A percentile compares a stretch with the other conserved stretches of the same genome.
Conservation (phyloP, 768 basidiomycete genomes). For the Serendipita sp. region DNA sequence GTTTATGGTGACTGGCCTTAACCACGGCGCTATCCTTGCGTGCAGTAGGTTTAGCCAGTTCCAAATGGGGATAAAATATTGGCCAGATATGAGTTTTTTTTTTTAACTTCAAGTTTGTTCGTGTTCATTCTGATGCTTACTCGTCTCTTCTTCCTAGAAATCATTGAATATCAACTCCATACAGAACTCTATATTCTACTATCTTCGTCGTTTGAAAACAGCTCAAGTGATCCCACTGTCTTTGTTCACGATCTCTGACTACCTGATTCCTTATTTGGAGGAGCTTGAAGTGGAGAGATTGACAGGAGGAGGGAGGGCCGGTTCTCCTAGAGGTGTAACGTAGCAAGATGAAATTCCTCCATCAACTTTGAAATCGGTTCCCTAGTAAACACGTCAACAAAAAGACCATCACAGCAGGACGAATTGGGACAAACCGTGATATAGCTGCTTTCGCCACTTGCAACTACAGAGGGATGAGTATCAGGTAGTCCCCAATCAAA, state of each 20-base stretch:
- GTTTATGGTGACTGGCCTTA: not conserved
- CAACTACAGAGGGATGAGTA: constrained; percentile 31
- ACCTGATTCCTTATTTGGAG: too few species aligned
- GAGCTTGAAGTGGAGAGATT: constrained; percentile 27
- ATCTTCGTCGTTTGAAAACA: not conserved
- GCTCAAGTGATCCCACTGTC: not conserved
- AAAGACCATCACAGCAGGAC: constrained; percentile 7
- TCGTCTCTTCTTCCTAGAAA: not conserved
- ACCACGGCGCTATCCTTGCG: not conserved
- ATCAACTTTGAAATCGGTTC: constrained; percentile 89
- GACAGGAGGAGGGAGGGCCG: constrained; percentile 46
- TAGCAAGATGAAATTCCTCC: constrained; percentile 88
- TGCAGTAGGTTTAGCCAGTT: constrained; percentile 22
- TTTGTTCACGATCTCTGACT: not conserved
- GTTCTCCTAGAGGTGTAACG: constrained; percentile 76
- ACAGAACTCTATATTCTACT: too few species aligned
- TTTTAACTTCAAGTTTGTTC: not conserved
- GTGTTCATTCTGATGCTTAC: not conserved
- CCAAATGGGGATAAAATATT: constrained; percentile 46
- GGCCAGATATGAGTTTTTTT: constrained; percentile 78
- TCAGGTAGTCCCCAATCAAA: not conserved
- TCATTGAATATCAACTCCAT: not conserved
- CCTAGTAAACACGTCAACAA: constrained; percentile 25
- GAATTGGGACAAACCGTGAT: constrained; percentile 48
- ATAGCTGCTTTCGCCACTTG: constrained; percentile 91